phyloP scores from a whole-genome alignment of 352 stramenopile genomes.

The Pythium grandisporangium region DNA sequence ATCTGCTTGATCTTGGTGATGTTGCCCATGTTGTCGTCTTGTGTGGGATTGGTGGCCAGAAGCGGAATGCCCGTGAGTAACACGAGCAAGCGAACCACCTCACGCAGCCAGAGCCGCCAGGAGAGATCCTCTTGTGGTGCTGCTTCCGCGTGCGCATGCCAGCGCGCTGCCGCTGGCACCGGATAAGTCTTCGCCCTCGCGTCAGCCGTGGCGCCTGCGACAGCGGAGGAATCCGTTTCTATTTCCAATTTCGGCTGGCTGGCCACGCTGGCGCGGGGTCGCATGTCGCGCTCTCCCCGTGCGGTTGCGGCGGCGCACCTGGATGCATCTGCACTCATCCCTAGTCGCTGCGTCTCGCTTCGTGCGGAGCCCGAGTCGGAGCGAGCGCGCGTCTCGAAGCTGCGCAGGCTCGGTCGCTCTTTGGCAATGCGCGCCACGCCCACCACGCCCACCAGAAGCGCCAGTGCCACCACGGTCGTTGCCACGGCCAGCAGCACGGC shows the following conservation, averaged over 20 bases:
- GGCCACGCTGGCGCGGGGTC: not conserved
- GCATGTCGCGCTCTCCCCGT: not conserved
- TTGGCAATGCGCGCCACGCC: conserved; percentile 15
- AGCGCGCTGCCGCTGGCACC: too few species aligned
- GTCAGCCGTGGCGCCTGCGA: too few species aligned
- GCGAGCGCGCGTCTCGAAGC: conserved; percentile 12
- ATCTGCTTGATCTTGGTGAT: conserved; percentile 6
- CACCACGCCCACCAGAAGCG: conserved; percentile 12
- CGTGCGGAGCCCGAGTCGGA: not conserved
- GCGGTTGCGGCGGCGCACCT: too few species aligned
- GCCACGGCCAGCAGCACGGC: conserved; percentile 10
- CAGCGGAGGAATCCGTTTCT: too few species aligned
- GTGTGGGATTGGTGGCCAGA: conserved; percentile 2
- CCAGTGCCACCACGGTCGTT: conserved; percentile 3
- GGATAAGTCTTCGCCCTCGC: too few species aligned
- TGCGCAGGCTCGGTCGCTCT: conserved; percentile 11
- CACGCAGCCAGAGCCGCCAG: not conserved
- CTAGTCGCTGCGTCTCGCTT: conserved; percentile 1
- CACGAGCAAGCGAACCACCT: not conserved
- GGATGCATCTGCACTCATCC: conserved; percentile 7
- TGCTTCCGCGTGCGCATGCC: not conserved
- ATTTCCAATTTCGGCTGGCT: not conserved
- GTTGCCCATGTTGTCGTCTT: conserved; percentile 13
- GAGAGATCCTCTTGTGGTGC: not conserved
- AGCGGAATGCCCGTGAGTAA: conserved; percentile 14